These are phyloP conservation scores for Flaveria trinervia DNA, from an alignment of 129 eudicot genomes.

Conservation along the genomic window DNA sequence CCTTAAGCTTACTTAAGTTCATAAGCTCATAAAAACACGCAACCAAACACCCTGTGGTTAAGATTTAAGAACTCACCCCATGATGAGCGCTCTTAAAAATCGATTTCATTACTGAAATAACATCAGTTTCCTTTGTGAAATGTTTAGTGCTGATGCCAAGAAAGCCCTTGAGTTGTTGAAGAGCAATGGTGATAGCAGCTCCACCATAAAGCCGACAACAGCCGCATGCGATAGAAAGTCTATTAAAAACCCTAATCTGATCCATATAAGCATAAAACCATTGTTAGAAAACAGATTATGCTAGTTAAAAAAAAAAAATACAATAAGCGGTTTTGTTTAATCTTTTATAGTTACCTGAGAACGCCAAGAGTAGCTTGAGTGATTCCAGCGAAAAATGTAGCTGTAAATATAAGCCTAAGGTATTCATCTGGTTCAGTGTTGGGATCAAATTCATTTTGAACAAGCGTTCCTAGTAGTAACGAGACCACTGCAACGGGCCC, in stretches of 20 bases:
- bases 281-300: neutral
- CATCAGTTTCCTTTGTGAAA: constrained; percentile 69
- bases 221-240: constrained; percentile 87
- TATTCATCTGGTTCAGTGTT: constrained; percentile 41
- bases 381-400: constrained; percentile 87
- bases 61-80: constrained; percentile 50
- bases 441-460: constrained; percentile 67
- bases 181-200: constrained; percentile 87
- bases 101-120: constrained; percentile 69
- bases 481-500: constrained; percentile 93
- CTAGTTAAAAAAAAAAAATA: neutral
- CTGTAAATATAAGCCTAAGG: constrained; percentile 71
- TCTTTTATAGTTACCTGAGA: constrained; percentile 48
- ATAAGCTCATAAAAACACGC: neutral
- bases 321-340: neutral
- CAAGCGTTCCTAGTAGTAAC: constrained; percentile 64
- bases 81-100: constrained; percentile 57
- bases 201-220: constrained; percentile 82
- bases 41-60: neutral
- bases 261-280: neutral
- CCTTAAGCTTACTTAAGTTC: neutral
- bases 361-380: constrained; percentile 88
- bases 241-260: constrained; percentile 73
- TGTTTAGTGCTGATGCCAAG: constrained; percentile 57
- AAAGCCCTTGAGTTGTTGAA: constrained; percentile 87